Evolutionary conservation across 495 filamentous ascomycete species (phyloP), one percentile per base, ranked within the genome.

Genomic region (Talaromyces ruber): DNA sequence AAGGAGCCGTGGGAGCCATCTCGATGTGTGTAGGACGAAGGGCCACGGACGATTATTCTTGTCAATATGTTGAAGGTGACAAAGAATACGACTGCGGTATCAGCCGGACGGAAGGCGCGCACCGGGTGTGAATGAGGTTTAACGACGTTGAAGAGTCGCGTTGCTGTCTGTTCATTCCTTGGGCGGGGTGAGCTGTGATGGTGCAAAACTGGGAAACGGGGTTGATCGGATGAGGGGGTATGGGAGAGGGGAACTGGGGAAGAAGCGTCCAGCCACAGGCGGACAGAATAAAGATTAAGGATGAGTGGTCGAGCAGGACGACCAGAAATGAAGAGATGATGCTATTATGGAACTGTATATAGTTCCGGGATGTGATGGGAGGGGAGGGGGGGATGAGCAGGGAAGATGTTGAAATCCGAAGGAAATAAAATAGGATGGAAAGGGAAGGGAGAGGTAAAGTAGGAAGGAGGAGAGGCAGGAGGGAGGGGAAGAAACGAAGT

Each of bases 1-100:
- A 84, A 65, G 86, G 83, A 79, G 87, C 87, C 63, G 68, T 74
- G 60, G 76, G 76, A 71, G 73, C 73, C 77, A 79, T 81, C 64
- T 76, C 69, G 69, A 70, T 64, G 21, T 21, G 51, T 26, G 22
- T 18, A 69, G 67, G 25, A 62, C 62, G 68, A 71, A 66, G 65
- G 68, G 69, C 66, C 64, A 70, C 66, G 76, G 82, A 68, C 70
- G 70, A 65, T 71, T 68, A 69, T 64, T 76, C 70, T 74, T 77
- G 72, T 79, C 77, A 81, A 67, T 67, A 60, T 56, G 70, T 62
- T 63, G 71, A 70, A 64, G 71, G 67, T 71, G 73, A 66, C 61
- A 68, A 73, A 68, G 70, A 71, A 71, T 72, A 76, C 71, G 73
- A 66, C 62, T 60, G 58, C 64, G 76, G 71, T 81, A 77, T 80